Base-by-base conservation (phyloP, 2,329 filamentous ascomycete species). In the Pezicula carpinea region DNA sequence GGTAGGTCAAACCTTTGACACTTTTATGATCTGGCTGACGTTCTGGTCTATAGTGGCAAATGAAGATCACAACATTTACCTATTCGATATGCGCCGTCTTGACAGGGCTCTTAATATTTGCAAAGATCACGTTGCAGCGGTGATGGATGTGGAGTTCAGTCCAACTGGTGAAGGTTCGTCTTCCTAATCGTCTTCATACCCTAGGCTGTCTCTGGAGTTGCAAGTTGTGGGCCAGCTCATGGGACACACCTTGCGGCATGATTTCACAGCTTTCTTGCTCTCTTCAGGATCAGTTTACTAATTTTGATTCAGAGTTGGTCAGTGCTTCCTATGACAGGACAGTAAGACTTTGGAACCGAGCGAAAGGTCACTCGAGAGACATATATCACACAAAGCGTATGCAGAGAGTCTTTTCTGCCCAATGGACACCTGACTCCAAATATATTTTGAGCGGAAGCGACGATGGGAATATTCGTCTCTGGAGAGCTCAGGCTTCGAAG, bases 351-450 rank as follows among this genome's bases (percentile, higher is more conserved):
- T 97, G 90, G 87, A 82, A 82, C 64, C 79, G 87, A 47, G 80
- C 84, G 54, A 74, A 84, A 52, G 92, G 92, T 19, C 89, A 93
- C 68, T 91, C 87, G 13, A 79, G 91, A 58, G 93, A 99, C 63
- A 83, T 96, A 41, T 99, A 97, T 69, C 91, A 97, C 72, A 97
- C 93, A 15, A 95, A 96, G 70, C 83, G 93, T 53, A 96, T 96
- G 92, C 92, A 97, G 72, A 81, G 92, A 57, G 90, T 96, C 47
- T 95, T 95, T 71, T 84, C 85, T 8, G 83, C 83, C 40, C 81
- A 80, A 52, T 97, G 87, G 77, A 93, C 90, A 0, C 87, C 90
- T 5, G 93, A 99, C 66, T 84, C 86, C 55, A 88, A 88, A 59
- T 99, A 95, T 65, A 71, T 99, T 18, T 77, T 99, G 39, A 90